phyloP scores from a whole-genome alignment of 805 yeast species.

The Tetrapisispora iriomotensis region DNA sequence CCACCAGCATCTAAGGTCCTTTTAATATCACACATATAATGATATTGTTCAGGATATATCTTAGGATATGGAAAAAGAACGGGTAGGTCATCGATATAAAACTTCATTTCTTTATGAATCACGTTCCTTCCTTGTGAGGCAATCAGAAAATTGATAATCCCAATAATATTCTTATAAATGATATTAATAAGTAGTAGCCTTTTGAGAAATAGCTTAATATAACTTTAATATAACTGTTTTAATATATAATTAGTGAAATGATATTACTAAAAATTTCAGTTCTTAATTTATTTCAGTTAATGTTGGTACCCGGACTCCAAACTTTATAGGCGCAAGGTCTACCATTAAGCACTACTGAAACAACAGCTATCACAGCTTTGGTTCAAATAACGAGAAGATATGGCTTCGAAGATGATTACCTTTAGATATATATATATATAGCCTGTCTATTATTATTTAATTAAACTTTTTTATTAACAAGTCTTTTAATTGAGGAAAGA shows the following conservation, averaged over 20 bases:
- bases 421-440: too few species aligned
- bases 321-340: too few species aligned
- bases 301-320: too few species aligned
- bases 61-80: conserved; percentile 93
- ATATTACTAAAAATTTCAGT: too few species aligned
- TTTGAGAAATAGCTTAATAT: too few species aligned
- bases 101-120: conserved; percentile 45
- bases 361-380: too few species aligned
- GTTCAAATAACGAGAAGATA: too few species aligned
- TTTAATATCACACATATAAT: conserved; percentile 93
- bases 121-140: not conserved
- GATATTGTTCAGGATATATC: conserved; percentile 96
- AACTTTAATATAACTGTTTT: too few species aligned
- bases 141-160: not conserved
- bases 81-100: conserved; percentile 90
- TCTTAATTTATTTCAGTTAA: too few species aligned
- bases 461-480: conserved; percentile 31
- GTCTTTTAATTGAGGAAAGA: conserved; percentile 57
- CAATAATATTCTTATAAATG: not conserved
- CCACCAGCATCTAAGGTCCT: conserved; percentile 93
- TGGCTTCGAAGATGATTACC: too few species aligned
- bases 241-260: too few species aligned
- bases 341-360: too few species aligned
- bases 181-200: not conserved
- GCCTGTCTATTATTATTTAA: not conserved